Evolutionary conservation across 2,329 filamentous ascomycete species (phyloP), one percentile per base, ranked within the genome.

Genomic region (Epichloe elymi): DNA sequence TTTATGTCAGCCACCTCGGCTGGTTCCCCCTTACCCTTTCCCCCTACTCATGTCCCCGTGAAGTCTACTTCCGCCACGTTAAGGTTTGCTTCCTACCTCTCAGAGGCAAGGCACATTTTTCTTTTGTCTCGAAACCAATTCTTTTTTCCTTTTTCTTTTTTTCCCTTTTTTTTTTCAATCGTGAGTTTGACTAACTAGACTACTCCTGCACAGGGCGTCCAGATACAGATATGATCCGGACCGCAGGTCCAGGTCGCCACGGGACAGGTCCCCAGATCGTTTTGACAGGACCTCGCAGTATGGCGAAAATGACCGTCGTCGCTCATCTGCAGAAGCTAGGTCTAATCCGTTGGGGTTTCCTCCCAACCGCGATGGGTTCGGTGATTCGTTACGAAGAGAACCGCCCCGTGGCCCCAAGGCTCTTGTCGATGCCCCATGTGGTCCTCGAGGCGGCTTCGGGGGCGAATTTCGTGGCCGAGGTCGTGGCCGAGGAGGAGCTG

Each of bases 371-470:
- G 79, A 83, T 57, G 64, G 61, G 12, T 82, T 81, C 55, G 73
- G 75, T 50, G 78, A 81, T 58, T 63, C 74, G 58, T 56, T 75
- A 63, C 64, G 71, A 33, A 76, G 84, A 57, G 87, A 94, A 56
- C 83, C 86, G 2, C 89, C 89, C 3, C 78, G 88, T 51, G 89
- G 86, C 0, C 88, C 89, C 11, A 88, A 90, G 65, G 87, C 86
- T 4, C 71, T 89, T 52, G 77, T 85, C 53, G 86, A 91, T 54
- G 70, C 79, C 33, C 77, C 80, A n/a, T 79, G 76, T 56, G 82
- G 81, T 33, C 83, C 82, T 14, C 77, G 86, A 52, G 83, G 82
- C 52, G 80, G 79, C 8, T 86, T 83, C 61, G 70, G 71, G 3
- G 75, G 79, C 23, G 85, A 88, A 49, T 83, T 82, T 58, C 73